Base-by-base conservation (phyloP, 371 early-diverging fungal species). In the Apophysomyces trapeziformis region DNA sequence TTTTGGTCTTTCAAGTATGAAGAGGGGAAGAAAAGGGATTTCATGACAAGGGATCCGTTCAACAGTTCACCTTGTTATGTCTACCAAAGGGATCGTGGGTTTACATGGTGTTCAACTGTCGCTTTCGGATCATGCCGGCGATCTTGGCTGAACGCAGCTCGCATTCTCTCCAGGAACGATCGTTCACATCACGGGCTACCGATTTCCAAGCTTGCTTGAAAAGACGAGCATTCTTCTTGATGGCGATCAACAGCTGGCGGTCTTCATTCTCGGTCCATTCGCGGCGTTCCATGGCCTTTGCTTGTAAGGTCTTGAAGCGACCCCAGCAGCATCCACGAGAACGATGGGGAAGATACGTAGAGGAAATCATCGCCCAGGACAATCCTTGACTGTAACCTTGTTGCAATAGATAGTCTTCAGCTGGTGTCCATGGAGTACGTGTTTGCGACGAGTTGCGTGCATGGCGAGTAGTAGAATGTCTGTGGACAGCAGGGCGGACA, bases 281-380 rank as follows among this genome's bases (percentile, higher is more conserved):
- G 21, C 70, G 71, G 57, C 65, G 71, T 39, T 73, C 72, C 5
- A 71, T 57, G 13, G 63, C 67, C 37, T 73, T 79, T 35, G 80
- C 47, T 58, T 73, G 73, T 13, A 79, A 66, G 1, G 80, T 79
- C 46, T 77, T 79, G 50, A 77, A 79, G 35, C 80, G 69, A 4
- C 80, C 80, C 77, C 80, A 79, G 21, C 80, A 79, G 35, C 80
- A 79, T 7, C 80, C 77, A 37, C 80, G 73, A 21, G 80, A 79
- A 11, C 80, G 75, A 59, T 79, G 80, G 32, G 77, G 80, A 16
- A 77, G 54, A 39, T 79, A 79, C 0, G 73, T 79, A 3, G 80
- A 63, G 9, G 80, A 79, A 46, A 79, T 75, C 75, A 75, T 71
- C 9, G 77, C 77, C 80, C 80, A 79, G 21, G 80, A 79, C 8